phyloP scores from a whole-genome alignment of 164 flowering plant genomes.

The Vitis labrusca region DNA sequence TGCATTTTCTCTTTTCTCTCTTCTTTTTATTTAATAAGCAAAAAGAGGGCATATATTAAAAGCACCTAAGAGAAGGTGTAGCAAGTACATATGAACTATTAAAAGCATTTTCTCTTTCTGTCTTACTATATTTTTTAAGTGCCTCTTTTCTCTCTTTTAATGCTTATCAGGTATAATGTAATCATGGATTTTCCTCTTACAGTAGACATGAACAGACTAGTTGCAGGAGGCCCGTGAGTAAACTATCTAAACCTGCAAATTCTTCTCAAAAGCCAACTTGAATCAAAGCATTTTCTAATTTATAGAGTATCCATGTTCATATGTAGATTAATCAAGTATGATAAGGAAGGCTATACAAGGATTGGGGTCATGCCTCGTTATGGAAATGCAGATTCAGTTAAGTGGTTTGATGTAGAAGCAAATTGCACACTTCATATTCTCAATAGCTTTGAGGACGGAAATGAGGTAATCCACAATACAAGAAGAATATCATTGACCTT shows the following conservation, averaged over 20 bases:
- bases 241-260: not conserved
- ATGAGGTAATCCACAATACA: slow-evolving; percentile 40
- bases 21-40: no score
- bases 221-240: slow-evolving; percentile 62
- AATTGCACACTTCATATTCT: slow-evolving; percentile 55
- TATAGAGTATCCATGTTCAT: not conserved
- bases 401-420: slow-evolving; percentile 59
- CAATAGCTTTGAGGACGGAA: slow-evolving; percentile 57
- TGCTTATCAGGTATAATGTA: slow-evolving; percentile 51
- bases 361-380: slow-evolving; percentile 72
- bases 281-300: not conserved
- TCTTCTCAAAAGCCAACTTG: no score
- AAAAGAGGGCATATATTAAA: no score
- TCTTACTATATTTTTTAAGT: no score
- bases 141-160: no score
- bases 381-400: slow-evolving; percentile 49
- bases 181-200: slow-evolving; percentile 56
- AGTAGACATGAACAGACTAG: slow-evolving; percentile 42
- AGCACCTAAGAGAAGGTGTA: no score
- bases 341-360: slow-evolving; percentile 49
- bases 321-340: slow-evolving; percentile 48
- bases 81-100: no score
- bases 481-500: no score
- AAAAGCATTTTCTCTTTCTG: no score
- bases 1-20: no score